These are phyloP conservation scores for Cladophialophora bantiana DNA, from an alignment of 2,329 filamentous ascomycete genomes.

Conservation along the genomic window DNA sequence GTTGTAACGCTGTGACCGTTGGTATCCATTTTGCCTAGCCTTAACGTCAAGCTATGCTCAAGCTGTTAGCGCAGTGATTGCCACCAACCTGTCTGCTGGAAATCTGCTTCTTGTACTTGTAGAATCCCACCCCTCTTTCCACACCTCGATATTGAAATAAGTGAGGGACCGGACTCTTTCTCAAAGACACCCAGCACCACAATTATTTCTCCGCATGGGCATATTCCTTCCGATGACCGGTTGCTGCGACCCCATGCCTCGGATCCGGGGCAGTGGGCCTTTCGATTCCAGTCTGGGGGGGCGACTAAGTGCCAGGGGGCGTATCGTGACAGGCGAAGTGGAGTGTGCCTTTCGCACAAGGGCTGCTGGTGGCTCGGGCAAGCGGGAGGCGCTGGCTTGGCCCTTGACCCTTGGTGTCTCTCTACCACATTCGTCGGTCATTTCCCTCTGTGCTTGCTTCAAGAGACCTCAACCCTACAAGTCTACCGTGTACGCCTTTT, in stretches of 20 bases:
- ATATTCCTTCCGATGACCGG: neutral
- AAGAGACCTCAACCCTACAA: neutral
- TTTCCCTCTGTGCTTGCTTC: neutral
- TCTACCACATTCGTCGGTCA: neutral
- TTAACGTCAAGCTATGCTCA: no score
- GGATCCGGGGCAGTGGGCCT: constrained; percentile 1
- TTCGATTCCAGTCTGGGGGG: neutral
- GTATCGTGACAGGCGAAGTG: neutral
- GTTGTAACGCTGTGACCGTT: no score
- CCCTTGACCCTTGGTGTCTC: neutral
- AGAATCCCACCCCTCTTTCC: no score
- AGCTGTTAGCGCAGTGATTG: no score
- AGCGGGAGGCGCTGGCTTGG: neutral
- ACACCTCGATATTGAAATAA: no score
- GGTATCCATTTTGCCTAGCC: no score
- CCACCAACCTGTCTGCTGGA: no score
- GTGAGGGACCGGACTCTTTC: neutral
- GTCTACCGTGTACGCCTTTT: neutral
- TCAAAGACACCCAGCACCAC: neutral
- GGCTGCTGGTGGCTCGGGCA: neutral
- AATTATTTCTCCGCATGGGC: neutral
- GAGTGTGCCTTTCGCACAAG: neutral
- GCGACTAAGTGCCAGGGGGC: neutral
- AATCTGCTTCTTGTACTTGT: no score
- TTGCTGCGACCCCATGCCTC: neutral